These are phyloP conservation scores for Coleophoma cylindrospora DNA, from an alignment of 2,329 filamentous ascomycete species.

Conservation along the genomic window DNA sequence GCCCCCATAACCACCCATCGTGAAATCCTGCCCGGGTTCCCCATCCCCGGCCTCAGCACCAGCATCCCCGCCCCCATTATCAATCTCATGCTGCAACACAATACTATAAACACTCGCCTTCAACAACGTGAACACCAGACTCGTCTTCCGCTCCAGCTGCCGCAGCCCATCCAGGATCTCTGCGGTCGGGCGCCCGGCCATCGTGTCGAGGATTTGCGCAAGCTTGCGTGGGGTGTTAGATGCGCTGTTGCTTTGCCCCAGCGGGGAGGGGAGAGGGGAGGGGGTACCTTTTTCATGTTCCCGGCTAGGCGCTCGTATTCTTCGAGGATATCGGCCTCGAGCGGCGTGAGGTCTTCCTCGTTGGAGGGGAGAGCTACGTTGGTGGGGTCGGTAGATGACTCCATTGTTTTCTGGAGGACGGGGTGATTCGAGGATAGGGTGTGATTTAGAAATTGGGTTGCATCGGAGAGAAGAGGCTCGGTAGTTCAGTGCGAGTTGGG, in stretches of 20 bases:
- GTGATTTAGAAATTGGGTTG: too few species aligned
- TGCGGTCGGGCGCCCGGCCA: conserved; percentile 66
- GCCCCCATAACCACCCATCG: conserved; percentile 7
- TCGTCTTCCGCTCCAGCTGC: conserved; percentile 89
- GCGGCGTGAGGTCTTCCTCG: conserved; percentile 57
- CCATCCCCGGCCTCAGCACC: too few species aligned
- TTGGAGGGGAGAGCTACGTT: conserved; percentile 22
- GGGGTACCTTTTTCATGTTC: conserved; percentile 80
- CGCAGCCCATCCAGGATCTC: conserved; percentile 83
- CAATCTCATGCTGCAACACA: conserved; percentile 94
- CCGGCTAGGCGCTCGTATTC: conserved; percentile 84
- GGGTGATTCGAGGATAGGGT: too few species aligned
- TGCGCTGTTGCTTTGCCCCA: background rate
- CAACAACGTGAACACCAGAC: conserved; percentile 87
- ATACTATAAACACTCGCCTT: conserved; percentile 99
- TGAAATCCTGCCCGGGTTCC: conserved; percentile 32
- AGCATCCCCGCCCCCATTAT: conserved; percentile 44
- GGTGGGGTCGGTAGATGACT: conserved; percentile 8
- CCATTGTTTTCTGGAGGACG: conserved; percentile 6
- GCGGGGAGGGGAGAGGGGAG: background rate
- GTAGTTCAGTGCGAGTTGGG: too few species aligned
- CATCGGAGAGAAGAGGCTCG: too few species aligned
- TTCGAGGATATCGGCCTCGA: conserved; percentile 91
- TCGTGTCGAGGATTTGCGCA: conserved; percentile 53
- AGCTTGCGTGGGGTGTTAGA: conserved; percentile 32